These are phyloP conservation scores for Fonsecaea monophora DNA, from an alignment of 2,329 filamentous ascomycete species.

Conservation along the genomic window DNA sequence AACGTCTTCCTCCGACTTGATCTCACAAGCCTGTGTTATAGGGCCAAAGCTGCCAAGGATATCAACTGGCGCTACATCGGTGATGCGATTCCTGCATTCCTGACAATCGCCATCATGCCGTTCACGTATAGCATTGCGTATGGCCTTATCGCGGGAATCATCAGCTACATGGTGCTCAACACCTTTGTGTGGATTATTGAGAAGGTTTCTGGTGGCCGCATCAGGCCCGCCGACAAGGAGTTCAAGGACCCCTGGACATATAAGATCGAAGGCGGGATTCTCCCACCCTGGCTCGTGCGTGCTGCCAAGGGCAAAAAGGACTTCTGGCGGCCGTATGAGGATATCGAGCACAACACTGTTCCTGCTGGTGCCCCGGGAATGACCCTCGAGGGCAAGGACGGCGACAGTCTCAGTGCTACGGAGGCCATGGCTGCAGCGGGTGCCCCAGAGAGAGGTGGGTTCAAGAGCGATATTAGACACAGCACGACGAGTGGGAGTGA, in stretches of 20 bases:
- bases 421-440: conserved; percentile 4
- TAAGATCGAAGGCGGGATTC: conserved; percentile 73
- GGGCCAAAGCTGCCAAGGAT: conserved; percentile 63
- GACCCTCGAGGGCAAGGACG: conserved; percentile 26
- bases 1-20: not conserved
- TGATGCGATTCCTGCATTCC: conserved; percentile 82
- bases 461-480: conserved; percentile 3
- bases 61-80: conserved; percentile 91
- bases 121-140: conserved; percentile 90
- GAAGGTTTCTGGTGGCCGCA: conserved; percentile 69
- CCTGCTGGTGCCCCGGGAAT: conserved; percentile 5
- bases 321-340: conserved; percentile 66
- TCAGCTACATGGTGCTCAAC: conserved; percentile 79
- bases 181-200: conserved; percentile 72
- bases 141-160: conserved; percentile 80
- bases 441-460: not conserved
- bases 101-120: conserved; percentile 84
- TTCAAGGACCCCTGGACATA: conserved; percentile 83
- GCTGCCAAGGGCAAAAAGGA: conserved; percentile 71
- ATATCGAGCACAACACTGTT: conserved; percentile 40
- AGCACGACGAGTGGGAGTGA: conserved; percentile 17
- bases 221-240: conserved; percentile 76
- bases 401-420: not conserved
- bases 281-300: conserved; percentile 76
- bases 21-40: not conserved